Evolutionary conservation across 192 early-diverging fungal species (phyloP).

Genomic region (Pilaira anomala): DNA sequence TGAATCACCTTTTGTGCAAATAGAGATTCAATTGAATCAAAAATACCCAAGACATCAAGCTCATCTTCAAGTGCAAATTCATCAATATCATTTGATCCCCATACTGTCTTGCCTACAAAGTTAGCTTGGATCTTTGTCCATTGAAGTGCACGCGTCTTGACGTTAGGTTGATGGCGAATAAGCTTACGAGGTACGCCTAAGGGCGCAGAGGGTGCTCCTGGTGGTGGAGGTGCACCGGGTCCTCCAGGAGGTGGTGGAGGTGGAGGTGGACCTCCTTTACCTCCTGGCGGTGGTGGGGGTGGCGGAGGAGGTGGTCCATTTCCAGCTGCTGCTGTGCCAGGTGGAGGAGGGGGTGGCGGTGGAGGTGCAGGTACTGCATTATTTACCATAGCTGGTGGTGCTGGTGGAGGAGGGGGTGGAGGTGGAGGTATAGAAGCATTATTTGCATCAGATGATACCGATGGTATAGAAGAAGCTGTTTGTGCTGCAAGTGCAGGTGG

Average conservation of each 20-base stretch:
- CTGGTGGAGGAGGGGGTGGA: constrained; percentile 32
- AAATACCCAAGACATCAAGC: constrained; percentile 58
- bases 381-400: constrained; percentile 22
- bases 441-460: no score
- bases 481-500: constrained; percentile 11
- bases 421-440: constrained; percentile 5
- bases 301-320: constrained; percentile 35
- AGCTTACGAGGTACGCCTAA: constrained; percentile 57
- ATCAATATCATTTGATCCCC: constrained; percentile 48
- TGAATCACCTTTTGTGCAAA: constrained; percentile 67
- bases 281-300: constrained; percentile 37
- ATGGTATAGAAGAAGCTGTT: neutral
- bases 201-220: constrained; percentile 31
- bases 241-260: constrained; percentile 38
- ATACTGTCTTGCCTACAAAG: constrained; percentile 61
- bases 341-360: constrained; percentile 37
- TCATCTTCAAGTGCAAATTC: constrained; percentile 54
- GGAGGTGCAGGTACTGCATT: constrained; percentile 4
- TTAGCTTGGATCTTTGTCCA: constrained; percentile 78
- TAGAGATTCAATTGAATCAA: constrained; percentile 62
- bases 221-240: constrained; percentile 32
- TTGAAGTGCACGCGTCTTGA: constrained; percentile 71
- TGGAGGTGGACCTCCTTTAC: constrained; percentile 22
- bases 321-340: constrained; percentile 19
- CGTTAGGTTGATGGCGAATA: constrained; percentile 58